Percentiles rank a stretch among this genome's conserved stretches.
Conservation (phyloP, 1,284 basidiomycete species). For the Cutaneotrichosporon dermatis region DNA sequence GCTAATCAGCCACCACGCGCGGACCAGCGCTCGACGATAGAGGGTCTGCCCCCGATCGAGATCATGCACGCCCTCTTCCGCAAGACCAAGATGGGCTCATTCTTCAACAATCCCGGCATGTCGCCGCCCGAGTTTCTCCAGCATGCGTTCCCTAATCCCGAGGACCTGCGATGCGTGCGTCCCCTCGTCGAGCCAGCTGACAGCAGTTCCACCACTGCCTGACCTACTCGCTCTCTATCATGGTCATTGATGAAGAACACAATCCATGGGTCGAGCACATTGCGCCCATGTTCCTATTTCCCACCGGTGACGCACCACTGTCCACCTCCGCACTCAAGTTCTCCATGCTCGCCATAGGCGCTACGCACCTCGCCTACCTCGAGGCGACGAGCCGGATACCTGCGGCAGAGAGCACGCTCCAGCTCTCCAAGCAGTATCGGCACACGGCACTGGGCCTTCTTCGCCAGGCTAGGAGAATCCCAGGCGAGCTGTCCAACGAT, state of each 20-base stretch:
- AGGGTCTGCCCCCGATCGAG: constrained; percentile 28
- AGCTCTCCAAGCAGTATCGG: constrained; percentile 25
- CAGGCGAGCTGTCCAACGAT: constrained; percentile 28
- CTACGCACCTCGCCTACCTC: constrained; percentile 26
- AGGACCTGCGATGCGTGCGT: constrained; percentile 38
- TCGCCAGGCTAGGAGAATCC: constrained; percentile 24
- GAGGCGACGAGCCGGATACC: constrained; percentile 12
- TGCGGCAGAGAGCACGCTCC: constrained; percentile 17
- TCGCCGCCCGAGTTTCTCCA: constrained; percentile 37
- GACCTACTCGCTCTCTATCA: constrained; percentile 40
- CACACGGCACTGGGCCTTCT: constrained; percentile 25
- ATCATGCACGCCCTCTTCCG: constrained; percentile 35
- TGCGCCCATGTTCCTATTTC: constrained; percentile 37
- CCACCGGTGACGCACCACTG: constrained; percentile 25
- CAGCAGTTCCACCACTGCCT: constrained; percentile 41
- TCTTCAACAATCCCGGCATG: constrained; percentile 33
- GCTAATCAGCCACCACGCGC: constrained; percentile 6
- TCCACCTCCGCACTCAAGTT: constrained; percentile 31
- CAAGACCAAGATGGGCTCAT: constrained; percentile 40
- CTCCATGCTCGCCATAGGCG: constrained; percentile 35
- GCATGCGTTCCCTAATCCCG: constrained; percentile 28
- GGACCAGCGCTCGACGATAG: constrained; percentile 6
- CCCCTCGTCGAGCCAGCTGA: neutral
- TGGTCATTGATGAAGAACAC: constrained; percentile 37
- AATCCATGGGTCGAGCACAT: constrained; percentile 42